Evolutionary conservation across 139 green algal genomes (phyloP), one percentile per base, ranked within the genome.

Genomic region (Trebouxia sp.): DNA sequence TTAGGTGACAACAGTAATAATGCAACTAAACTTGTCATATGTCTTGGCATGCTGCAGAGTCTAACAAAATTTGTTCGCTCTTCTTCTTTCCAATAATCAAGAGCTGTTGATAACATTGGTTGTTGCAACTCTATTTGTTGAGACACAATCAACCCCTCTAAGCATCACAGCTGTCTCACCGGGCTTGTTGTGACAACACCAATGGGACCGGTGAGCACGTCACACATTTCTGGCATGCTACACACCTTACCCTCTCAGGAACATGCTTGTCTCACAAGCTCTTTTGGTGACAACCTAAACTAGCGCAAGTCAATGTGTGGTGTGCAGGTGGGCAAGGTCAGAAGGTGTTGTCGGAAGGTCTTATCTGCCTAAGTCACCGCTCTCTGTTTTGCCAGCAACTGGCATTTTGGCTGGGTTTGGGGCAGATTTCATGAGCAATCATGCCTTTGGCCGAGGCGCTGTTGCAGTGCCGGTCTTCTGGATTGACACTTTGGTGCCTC

Each of bases 311-410:
- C n/a, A n/a, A n/a, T 51, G n/a, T 77, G 69, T 55, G 42, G 39
- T 77, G 41, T 56, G 69, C 38, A 77, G 69, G 69, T 77, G 69
- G 69, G 69, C 69, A n/a, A 55, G 42, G 41, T 51, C 69, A 38
- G 69, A 77, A 77, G 69, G 69, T 58, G 69, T 77, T 26, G 42
- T 77, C 39, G 69, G 69, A 38, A 77, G 55, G 39, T 58, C 42
- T 39, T 77, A 77, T 32, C 39, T 77, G 69, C 69, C 69, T 15
- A 77, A 77, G 41, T 77, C 69, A 9, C 69, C 69, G 53, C 69
- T 77, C 42, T 77, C 69, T 77, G 69, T 39, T 38, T 39, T 77
- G 69, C 42, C 69, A 39, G 69, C 69, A 17, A 77, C 69, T 77
- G 69, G 69, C 42, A 22, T 77, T 55, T 22, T 77, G n/a, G 69